phyloP scores from a whole-genome alignment of 177 flowering plant genomes.

The Telopea speciosissima region DNA sequence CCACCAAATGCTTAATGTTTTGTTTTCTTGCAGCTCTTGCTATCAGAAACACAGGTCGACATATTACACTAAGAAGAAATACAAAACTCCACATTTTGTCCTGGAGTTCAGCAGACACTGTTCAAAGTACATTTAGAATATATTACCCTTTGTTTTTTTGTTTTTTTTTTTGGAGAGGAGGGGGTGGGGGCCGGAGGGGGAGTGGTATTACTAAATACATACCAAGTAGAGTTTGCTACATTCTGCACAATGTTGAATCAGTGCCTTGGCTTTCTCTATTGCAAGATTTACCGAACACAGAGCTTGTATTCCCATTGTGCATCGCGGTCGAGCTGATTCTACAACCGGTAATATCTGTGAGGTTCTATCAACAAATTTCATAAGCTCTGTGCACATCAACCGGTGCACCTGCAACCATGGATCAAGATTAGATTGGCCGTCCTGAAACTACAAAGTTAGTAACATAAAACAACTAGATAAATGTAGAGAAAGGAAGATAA shows the following conservation, averaged over 20 bases:
- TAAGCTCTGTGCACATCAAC: constrained; percentile 53
- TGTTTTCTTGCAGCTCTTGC: neutral
- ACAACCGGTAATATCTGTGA: constrained; percentile 46
- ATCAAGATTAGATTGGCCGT: constrained; percentile 3
- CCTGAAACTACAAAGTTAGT: neutral
- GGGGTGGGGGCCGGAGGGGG: too few species aligned
- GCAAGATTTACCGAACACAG: constrained; percentile 52
- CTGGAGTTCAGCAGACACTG: too few species aligned
- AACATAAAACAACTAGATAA: neutral
- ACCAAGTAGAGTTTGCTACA: constrained; percentile 90
- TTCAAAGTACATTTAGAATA: too few species aligned
- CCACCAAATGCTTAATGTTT: neutral
- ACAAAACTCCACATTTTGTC: too few species aligned
- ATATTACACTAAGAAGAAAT: neutral
- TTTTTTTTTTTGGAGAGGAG: too few species aligned
- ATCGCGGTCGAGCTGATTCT: constrained; percentile 73
- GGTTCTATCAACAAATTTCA: constrained; percentile 41
- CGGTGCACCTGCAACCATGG: constrained; percentile 54
- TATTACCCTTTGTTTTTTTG: too few species aligned
- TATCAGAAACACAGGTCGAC: neutral
- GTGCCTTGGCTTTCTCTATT: constrained; percentile 52
- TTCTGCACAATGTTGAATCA: constrained; percentile 59
- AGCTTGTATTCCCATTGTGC: constrained; percentile 58
- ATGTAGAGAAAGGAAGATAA: neutral
- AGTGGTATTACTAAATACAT: constrained; percentile 6